Conservation (phyloP, 225 moss, liverwort and hornwort genomes). For the Polytrichum formosum region DNA sequence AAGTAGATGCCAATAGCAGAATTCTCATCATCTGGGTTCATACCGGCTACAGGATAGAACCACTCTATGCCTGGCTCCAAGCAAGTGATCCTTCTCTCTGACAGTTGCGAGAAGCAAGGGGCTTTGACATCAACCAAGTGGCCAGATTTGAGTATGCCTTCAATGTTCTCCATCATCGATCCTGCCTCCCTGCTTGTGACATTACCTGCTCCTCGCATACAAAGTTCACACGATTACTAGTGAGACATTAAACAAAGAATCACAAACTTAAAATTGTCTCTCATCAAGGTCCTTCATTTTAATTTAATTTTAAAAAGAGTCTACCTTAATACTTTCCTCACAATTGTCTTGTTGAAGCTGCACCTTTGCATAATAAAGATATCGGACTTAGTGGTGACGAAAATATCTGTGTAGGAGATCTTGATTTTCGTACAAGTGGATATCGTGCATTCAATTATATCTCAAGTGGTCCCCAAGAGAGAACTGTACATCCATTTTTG, state of each 20-base stretch:
- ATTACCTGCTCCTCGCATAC: conserved; percentile 49
- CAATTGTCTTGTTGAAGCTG: too few species aligned
- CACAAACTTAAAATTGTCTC: not conserved
- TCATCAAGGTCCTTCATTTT: too few species aligned
- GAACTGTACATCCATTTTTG: too few species aligned
- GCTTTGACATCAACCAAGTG: conserved; percentile 46
- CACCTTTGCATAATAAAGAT: too few species aligned
- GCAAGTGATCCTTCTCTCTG: conserved; percentile 75
- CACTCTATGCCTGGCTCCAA: conserved; percentile 74
- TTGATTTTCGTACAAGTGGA: too few species aligned
- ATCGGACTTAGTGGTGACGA: too few species aligned
- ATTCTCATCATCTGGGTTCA: conserved; percentile 85
- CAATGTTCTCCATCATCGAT: conserved; percentile 49
- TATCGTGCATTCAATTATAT: too few species aligned
- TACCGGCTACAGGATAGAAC: conserved; percentile 55
- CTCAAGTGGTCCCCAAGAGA: too few species aligned
- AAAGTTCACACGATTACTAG: not conserved
- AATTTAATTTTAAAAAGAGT: too few species aligned
- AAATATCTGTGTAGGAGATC: too few species aligned
- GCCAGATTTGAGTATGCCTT: conserved; percentile 50
- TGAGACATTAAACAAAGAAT: too few species aligned
- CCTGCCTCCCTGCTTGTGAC: conserved; percentile 49
- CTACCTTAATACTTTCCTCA: too few species aligned
- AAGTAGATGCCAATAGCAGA: conserved; percentile 84
- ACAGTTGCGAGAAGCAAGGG: conserved; percentile 64